phyloP scores from a whole-genome alignment of 2,329 filamentous ascomycete species.

The Colletotrichum sp. region DNA sequence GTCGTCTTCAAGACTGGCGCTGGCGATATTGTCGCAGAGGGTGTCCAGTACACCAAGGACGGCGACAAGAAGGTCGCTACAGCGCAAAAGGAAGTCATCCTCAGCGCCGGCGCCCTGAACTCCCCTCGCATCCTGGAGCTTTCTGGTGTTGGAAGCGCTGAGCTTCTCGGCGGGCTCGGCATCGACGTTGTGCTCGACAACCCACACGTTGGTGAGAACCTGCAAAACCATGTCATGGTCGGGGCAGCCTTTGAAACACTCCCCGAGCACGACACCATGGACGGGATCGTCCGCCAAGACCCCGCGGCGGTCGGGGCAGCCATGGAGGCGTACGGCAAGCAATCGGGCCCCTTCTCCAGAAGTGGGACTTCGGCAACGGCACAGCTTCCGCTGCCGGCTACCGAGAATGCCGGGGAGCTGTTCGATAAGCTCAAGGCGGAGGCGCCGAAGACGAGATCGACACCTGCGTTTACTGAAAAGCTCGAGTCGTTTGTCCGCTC shows the following conservation, averaged over 20 bases:
- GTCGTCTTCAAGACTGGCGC: slow-evolving; percentile 25
- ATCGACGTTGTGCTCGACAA: slow-evolving; percentile 36
- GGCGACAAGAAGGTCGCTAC: slow-evolving; percentile 21
- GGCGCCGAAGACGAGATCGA: slow-evolving; percentile 1
- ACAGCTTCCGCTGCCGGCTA: slow-evolving; percentile 25
- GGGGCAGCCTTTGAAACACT: slow-evolving; percentile 27
- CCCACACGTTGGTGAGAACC: slow-evolving; percentile 42
- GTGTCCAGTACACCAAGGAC: slow-evolving; percentile 22
- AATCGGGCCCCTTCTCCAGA: slow-evolving; percentile 25
- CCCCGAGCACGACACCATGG: slow-evolving; percentile 26
- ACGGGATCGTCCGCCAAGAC: slow-evolving; percentile 25
- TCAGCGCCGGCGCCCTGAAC: slow-evolving; percentile 46
- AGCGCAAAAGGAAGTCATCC: slow-evolving; percentile 44
- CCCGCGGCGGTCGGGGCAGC: slow-evolving; percentile 21
- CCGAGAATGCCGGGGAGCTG: slow-evolving; percentile 35
- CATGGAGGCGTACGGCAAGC: slow-evolving; percentile 26
- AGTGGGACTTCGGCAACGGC: slow-evolving; percentile 24
- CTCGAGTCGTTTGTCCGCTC: slow-evolving; percentile 18
- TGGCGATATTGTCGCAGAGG: slow-evolving; percentile 22
- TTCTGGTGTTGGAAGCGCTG: slow-evolving; percentile 42
- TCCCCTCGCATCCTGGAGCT: slow-evolving; percentile 48
- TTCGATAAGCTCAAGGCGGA: neutral
- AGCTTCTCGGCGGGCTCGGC: slow-evolving; percentile 34
- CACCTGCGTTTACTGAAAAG: slow-evolving; percentile 3
- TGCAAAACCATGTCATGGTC: slow-evolving; percentile 37